Conservation (phyloP, 306 rosid genomes). For the Coriaria nepalensis region DNA sequence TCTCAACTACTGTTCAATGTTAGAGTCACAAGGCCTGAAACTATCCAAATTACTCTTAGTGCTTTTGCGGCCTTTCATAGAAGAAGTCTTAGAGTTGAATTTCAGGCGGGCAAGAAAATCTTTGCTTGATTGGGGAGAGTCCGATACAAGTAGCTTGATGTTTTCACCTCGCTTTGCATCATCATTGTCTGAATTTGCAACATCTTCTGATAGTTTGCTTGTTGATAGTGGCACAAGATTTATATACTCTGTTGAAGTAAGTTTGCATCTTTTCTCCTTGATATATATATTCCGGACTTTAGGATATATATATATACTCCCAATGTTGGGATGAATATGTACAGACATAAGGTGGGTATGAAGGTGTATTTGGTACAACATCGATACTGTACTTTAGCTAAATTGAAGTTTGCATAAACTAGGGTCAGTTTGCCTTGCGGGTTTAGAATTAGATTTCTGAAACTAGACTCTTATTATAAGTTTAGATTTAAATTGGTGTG, state of each 20-base stretch:
- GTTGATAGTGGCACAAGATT: slow-evolving; percentile 75
- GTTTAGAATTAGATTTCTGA: no score
- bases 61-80: slow-evolving; percentile 72
- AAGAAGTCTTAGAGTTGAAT: slow-evolving; percentile 85
- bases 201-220: slow-evolving; percentile 47
- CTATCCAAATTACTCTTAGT: slow-evolving; percentile 76
- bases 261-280: slow-evolving; percentile 19
- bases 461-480: no score
- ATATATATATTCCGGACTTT: no score
- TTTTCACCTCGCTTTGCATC: slow-evolving; percentile 55
- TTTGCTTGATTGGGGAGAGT: slow-evolving; percentile 63
- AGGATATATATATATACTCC: no score
- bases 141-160: slow-evolving; percentile 34
- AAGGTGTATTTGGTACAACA: no score
- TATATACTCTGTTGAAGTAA: slow-evolving; percentile 69
- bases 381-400: no score
- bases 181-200: slow-evolving; percentile 54
- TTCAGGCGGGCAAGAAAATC: slow-evolving; percentile 77
- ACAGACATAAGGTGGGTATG: no score
- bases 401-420: no score
- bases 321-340: no score
- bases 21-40: slow-evolving; percentile 79
- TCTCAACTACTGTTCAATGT: slow-evolving; percentile 61
- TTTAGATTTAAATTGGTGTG: no score
- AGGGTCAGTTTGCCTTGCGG: no score